These are phyloP conservation scores for Apiotrichum brassicae DNA, from an alignment of 1,284 basidiomycete species.

Conservation along the genomic window DNA sequence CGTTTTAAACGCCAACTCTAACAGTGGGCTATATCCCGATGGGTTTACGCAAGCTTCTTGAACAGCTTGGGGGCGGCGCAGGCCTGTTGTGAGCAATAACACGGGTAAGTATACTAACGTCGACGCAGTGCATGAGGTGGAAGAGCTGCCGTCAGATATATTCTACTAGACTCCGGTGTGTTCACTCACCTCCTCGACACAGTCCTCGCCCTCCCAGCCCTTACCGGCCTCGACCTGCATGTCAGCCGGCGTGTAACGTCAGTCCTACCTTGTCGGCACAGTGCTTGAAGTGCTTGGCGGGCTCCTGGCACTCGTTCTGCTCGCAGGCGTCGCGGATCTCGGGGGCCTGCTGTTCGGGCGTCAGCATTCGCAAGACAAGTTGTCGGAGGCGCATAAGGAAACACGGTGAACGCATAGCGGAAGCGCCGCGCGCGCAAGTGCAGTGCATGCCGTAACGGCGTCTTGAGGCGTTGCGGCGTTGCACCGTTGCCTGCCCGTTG, in stretches of 20 bases:
- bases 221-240: slow-evolving; percentile 55
- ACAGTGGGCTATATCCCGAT: slow-evolving; percentile 3
- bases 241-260: background rate
- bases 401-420: too few relatives aligned
- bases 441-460: too few relatives aligned
- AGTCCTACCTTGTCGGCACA: slow-evolving; percentile 71
- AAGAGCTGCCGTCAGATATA: slow-evolving; percentile 27
- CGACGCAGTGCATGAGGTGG: slow-evolving; percentile 73
- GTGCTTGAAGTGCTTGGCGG: slow-evolving; percentile 79
- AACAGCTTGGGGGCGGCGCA: slow-evolving; percentile 78
- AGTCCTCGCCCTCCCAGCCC: slow-evolving; percentile 80
- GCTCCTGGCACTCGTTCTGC: slow-evolving; percentile 60
- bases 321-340: slow-evolving; percentile 69
- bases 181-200: slow-evolving; percentile 70
- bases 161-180: too few relatives aligned
- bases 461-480: too few relatives aligned
- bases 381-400: too few relatives aligned
- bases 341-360: slow-evolving; percentile 54
- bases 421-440: too few relatives aligned
- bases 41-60: slow-evolving; percentile 49
- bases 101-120: slow-evolving; percentile 53
- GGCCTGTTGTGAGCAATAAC: slow-evolving; percentile 48
- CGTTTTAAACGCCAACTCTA: slow-evolving; percentile 11
- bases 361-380: too few relatives aligned
- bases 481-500: too few relatives aligned